Conservation (phyloP, 78 protist genomes). For the Dictyostelium firmibasis region DNA sequence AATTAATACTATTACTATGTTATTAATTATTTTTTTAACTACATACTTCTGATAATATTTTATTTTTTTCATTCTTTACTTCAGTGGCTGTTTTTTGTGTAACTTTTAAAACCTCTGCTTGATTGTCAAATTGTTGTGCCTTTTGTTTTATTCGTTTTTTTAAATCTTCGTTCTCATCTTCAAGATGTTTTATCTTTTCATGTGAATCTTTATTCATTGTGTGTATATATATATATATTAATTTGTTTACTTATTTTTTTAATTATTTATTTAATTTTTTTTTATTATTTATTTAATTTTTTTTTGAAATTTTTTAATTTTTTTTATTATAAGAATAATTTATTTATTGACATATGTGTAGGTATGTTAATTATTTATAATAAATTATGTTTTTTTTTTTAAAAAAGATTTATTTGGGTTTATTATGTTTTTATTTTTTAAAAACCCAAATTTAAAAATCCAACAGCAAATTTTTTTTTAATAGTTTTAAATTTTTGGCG, state of each 20-base stretch:
- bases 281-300: no score
- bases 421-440: no score
- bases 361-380: no score
- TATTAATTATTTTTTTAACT: neutral
- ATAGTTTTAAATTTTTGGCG: no score
- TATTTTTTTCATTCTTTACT: slow-evolving; percentile 7
- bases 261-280: no score
- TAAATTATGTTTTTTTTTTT: no score
- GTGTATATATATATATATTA: neutral
- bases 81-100: neutral
- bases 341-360: no score
- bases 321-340: neutral
- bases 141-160: neutral
- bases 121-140: neutral
- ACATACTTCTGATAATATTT: slow-evolving; percentile 4
- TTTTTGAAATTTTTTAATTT: no score
- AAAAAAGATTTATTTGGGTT: no score
- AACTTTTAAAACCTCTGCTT: neutral
- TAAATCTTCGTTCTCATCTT: neutral
- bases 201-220: neutral
- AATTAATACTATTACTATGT: neutral
- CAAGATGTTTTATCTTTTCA: neutral
- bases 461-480: no score
- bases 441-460: no score
- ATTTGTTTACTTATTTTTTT: no score